Evolutionary conservation across 495 filamentous ascomycete genomes (phyloP).

Genomic region (Delitschia confertaspora): DNA sequence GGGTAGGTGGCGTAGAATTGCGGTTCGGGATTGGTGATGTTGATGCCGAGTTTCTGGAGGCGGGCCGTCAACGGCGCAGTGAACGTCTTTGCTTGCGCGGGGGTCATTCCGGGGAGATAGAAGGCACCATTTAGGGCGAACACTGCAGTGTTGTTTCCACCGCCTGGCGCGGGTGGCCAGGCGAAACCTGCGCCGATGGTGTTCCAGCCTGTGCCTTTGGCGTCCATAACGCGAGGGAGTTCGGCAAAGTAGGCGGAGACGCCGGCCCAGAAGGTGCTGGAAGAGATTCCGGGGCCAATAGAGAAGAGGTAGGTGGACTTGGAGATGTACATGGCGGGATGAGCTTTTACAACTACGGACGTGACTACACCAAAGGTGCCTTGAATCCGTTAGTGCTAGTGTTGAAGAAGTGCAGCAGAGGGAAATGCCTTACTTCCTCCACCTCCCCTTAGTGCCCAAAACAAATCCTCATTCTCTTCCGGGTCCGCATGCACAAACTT

Average conservation of each 20-base stretch:
- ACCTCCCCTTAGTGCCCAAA: conserved; percentile 23
- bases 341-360: conserved; percentile 18
- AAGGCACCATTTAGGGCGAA: conserved; percentile 7
- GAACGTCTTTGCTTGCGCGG: conserved; percentile 9
- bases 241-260: conserved; percentile 13
- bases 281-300: background rate
- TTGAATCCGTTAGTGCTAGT: conserved; percentile 1
- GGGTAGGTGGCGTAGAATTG: conserved; percentile 7
- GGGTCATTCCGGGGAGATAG: conserved; percentile 1
- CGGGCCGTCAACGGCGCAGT: conserved; percentile 5
- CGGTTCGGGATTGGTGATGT: conserved; percentile 6
- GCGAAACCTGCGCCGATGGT: conserved; percentile 11
- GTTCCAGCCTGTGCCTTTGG: conserved; percentile 17
- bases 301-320: background rate
- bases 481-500: conserved; percentile 19
- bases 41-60: conserved; percentile 16
- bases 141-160: background rate
- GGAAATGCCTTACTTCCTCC: conserved; percentile 11
- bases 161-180: background rate
- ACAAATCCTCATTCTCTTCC: conserved; percentile 19
- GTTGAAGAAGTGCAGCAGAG: background rate
- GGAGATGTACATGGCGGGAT: conserved; percentile 6
- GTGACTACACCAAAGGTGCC: conserved; percentile 25
- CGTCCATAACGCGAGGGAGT: conserved; percentile 7
- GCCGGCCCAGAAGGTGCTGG: conserved; percentile 12